Percentiles rank a stretch among this genome's conserved stretches.
These are phyloP conservation scores for Leccinum subgranulosum DNA, from an alignment of 768 basidiomycete species.

Conservation along the genomic window DNA sequence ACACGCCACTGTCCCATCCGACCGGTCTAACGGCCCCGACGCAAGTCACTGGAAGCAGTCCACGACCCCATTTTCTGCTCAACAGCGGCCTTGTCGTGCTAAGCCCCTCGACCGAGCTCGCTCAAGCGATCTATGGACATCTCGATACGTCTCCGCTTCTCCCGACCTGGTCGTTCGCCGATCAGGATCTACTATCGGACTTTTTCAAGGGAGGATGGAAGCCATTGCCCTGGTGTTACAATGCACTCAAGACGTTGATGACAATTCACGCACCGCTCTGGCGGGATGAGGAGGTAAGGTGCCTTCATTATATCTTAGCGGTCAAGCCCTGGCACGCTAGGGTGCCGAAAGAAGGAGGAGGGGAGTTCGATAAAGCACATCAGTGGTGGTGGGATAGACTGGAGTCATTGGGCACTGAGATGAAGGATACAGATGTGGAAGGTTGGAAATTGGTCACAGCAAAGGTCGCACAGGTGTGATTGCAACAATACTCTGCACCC, in stretches of 20 bases:
- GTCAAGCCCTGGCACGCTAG: conserved; percentile 84
- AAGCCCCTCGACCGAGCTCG: conserved; percentile 60
- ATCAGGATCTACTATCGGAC: conserved; percentile 87
- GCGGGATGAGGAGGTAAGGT: conserved; percentile 82
- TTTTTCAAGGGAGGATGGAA: conserved; percentile 78
- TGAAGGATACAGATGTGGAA: conserved; percentile 42
- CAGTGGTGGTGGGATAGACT: conserved; percentile 83
- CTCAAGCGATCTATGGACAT: conserved; percentile 48
- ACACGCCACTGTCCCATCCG: conserved; percentile 52
- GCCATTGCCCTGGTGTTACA: conserved; percentile 84
- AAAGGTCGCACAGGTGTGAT: conserved; percentile 38
- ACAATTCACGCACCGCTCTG: conserved; percentile 71
- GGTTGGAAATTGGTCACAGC: conserved; percentile 50
- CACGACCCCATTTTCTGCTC: conserved; percentile 76
- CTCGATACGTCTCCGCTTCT: conserved; percentile 48
- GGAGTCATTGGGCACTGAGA: conserved; percentile 37
- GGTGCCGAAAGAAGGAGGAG: conserved; percentile 35
- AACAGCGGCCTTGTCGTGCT: conserved; percentile 91
- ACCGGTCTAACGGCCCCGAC: conserved; percentile 47
- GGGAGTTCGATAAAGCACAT: conserved; percentile 53
- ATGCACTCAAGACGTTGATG: conserved; percentile 85
- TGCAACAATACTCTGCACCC: not conserved
- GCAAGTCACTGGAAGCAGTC: conserved; percentile 41
- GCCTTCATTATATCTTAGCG: conserved; percentile 81
- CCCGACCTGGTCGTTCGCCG: conserved; percentile 68